phyloP scores from a whole-genome alignment of 2,329 filamentous ascomycete genomes.

The Diatrype stigma region DNA sequence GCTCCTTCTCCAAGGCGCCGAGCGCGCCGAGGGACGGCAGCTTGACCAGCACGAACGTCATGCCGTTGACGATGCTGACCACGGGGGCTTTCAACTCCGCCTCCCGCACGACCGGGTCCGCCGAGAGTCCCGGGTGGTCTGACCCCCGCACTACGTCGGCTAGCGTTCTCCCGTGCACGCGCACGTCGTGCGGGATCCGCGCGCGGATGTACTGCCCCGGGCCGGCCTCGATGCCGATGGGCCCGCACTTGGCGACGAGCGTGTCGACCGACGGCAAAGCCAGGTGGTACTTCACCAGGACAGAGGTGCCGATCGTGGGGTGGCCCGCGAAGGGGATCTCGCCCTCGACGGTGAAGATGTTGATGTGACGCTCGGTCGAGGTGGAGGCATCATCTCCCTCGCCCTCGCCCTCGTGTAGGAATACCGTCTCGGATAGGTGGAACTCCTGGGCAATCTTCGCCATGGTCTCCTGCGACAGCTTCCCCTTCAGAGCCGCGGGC shows the following conservation, averaged over 20 bases:
- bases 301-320: constrained; percentile 56
- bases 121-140: constrained; percentile 18
- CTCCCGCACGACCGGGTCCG: constrained; percentile 16
- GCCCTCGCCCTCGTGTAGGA: constrained; percentile 47
- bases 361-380: constrained; percentile 37
- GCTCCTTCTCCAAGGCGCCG: constrained; percentile 31
- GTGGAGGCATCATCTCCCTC: constrained; percentile 15
- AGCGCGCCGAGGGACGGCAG: constrained; percentile 59
- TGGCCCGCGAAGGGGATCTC: constrained; percentile 62
- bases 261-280: constrained; percentile 34
- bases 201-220: constrained; percentile 44
- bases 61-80: constrained; percentile 66
- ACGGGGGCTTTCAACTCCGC: constrained; percentile 37
- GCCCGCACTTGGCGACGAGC: constrained; percentile 54
- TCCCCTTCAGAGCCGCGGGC: constrained; percentile 33
- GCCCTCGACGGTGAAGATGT: constrained; percentile 54
- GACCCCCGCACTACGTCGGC: constrained; percentile 22
- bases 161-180: constrained; percentile 48
- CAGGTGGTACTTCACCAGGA: constrained; percentile 37
- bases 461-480: constrained; percentile 48
- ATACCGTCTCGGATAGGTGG: constrained; percentile 61
- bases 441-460: constrained; percentile 59
- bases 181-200: constrained; percentile 63
- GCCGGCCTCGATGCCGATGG: constrained; percentile 31
- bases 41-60: constrained; percentile 66